Evolutionary conservation across 2,329 filamentous ascomycete genomes (phyloP).

Genomic region (Magnaporthiopsis poae): DNA sequence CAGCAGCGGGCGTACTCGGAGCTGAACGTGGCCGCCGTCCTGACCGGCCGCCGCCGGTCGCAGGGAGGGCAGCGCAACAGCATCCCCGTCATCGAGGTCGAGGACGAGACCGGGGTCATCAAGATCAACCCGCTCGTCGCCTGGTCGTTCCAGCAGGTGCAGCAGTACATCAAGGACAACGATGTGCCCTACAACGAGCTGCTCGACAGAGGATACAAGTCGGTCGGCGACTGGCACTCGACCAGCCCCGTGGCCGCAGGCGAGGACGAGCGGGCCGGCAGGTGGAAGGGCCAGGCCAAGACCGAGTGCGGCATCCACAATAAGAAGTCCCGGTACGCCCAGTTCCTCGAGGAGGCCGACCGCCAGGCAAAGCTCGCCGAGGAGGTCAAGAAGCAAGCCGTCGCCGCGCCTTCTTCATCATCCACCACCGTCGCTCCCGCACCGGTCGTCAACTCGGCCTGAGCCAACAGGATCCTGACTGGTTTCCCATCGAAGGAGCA

Average conservation of each 20-base stretch:
- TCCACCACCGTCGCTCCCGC: neutral
- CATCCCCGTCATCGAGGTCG: constrained; percentile 84
- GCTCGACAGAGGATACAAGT: constrained; percentile 92
- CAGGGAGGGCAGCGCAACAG: constrained; percentile 88
- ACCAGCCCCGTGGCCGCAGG: constrained; percentile 80
- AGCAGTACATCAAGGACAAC: constrained; percentile 75
- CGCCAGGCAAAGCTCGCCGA: constrained; percentile 1
- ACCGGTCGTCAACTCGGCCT: neutral
- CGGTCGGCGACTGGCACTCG: constrained; percentile 95
- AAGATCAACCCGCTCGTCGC: constrained; percentile 97
- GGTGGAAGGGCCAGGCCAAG: constrained; percentile 94
- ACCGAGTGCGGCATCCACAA: constrained; percentile 99
- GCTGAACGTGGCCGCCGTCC: constrained; percentile 75
- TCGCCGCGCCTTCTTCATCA: neutral
- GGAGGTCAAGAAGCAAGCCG: neutral
- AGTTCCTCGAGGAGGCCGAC: constrained; percentile 48
- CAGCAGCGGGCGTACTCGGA: constrained; percentile 83
- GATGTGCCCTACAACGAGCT: constrained; percentile 88
- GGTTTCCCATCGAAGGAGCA: neutral
- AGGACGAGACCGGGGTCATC: constrained; percentile 76
- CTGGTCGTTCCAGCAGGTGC: constrained; percentile 86
- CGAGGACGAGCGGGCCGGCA: constrained; percentile 89
- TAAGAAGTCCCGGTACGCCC: constrained; percentile 84
- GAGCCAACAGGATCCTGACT: neutral
- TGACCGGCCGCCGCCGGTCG: constrained; percentile 83